Conservation (phyloP, 371 early-diverging fungal species). For the Zopfochytrium polystomum region DNA sequence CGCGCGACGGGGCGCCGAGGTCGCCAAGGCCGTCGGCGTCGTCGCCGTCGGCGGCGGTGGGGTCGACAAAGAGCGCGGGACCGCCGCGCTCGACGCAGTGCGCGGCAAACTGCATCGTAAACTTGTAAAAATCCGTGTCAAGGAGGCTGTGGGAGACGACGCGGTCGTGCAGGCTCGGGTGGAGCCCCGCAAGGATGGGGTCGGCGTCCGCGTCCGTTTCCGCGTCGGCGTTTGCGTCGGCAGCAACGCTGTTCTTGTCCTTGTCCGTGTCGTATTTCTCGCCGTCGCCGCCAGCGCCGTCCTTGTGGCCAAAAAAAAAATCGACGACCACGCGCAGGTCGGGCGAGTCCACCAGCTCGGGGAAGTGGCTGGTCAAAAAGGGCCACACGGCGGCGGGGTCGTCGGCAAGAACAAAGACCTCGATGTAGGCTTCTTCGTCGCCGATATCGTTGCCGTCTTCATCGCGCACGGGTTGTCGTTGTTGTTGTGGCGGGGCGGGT, state of each 20-base stretch:
- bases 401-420: background rate
- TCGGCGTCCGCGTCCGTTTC: no score
- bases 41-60: background rate
- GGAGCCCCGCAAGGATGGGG: background rate
- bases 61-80: no score
- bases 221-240: no score
- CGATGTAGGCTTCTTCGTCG: background rate
- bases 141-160: background rate
- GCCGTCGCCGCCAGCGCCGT: no score
- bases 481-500: no score
- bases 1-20: background rate
- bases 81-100: slow-evolving; percentile 1
- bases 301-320: no score
- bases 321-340: background rate
- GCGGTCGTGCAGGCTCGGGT: background rate
- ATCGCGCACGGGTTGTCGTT: no score
- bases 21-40: background rate
- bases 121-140: background rate
- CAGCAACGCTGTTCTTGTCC: no score
- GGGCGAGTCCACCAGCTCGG: background rate
- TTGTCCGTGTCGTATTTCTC: no score
- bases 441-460: no score
- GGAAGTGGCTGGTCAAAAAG: background rate
- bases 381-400: background rate
- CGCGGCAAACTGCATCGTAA: background rate